These are phyloP conservation scores for Alnus glutinosa DNA, from an alignment of 306 rosid genomes.

Conservation along the genomic window DNA sequence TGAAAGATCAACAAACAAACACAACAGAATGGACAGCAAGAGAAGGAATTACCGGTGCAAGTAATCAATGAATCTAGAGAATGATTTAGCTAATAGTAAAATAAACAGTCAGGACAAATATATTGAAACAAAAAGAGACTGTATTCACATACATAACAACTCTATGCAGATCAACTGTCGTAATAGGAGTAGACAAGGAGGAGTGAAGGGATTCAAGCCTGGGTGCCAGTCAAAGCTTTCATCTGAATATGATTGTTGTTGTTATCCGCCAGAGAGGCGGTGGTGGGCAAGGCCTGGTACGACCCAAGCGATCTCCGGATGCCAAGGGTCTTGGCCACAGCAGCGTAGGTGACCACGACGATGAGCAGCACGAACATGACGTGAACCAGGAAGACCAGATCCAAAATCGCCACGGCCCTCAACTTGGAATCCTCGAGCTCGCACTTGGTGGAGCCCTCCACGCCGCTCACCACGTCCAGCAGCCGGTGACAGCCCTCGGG, in stretches of 20 bases:
- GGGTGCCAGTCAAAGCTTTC: conserved; percentile 89
- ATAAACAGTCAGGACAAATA: not conserved
- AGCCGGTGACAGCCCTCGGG: conserved; percentile 90
- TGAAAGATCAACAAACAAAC: not conserved
- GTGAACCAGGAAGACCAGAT: conserved; percentile 66
- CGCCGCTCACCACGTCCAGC: conserved; percentile 69
- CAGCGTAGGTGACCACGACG: conserved; percentile 49
- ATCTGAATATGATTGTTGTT: conserved; percentile 69
- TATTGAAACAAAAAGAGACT: not conserved
- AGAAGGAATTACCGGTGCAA: not conserved
- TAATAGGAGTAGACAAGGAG: not conserved
- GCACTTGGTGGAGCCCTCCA: conserved; percentile 89
- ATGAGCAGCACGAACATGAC: conserved; percentile 58
- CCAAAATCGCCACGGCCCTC: conserved; percentile 79
- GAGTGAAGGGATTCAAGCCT: conserved; percentile 57
- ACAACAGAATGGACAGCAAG: not conserved
- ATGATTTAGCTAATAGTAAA: not conserved
- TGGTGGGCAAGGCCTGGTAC: conserved; percentile 68
- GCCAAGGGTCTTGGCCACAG: conserved; percentile 47
- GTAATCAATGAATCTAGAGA: not conserved
- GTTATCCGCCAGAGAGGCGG: conserved; percentile 41
- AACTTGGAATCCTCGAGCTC: conserved; percentile 76
- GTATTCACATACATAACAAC: conserved; percentile 4
- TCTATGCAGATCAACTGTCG: not conserved
- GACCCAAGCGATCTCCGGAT: conserved; percentile 55